Evolutionary conservation across 768 basidiomycete species (phyloP).

Genomic region (Tylopilus vinaceipallidus): DNA sequence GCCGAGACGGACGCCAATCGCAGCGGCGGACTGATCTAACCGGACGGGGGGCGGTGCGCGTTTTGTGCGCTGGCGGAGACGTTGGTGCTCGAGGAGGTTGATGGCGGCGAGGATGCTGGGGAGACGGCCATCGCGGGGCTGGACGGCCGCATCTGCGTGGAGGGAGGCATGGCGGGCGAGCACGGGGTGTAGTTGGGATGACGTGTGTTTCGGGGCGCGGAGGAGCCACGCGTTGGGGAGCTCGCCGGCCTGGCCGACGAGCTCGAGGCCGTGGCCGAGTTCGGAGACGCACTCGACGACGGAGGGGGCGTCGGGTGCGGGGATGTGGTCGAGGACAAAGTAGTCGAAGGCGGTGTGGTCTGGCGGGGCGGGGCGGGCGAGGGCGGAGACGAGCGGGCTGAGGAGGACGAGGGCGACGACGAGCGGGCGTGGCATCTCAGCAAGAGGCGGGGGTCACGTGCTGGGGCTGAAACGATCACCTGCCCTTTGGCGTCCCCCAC

Average conservation of each 20-base stretch:
- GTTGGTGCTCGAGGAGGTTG: constrained; percentile 58
- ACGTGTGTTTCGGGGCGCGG: constrained; percentile 43
- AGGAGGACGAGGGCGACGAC: constrained; percentile 8
- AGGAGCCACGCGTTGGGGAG: constrained; percentile 83
- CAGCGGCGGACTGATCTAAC: constrained; percentile 38
- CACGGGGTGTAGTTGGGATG: constrained; percentile 32
- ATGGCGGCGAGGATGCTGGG: constrained; percentile 54
- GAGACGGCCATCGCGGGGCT: constrained; percentile 37
- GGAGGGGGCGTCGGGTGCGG: constrained; percentile 48
- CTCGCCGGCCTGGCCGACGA: constrained; percentile 87
- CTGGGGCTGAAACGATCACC: not conserved
- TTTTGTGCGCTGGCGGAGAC: constrained; percentile 65
- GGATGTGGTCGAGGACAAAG: constrained; percentile 73
- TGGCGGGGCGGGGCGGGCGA: constrained; percentile 34
- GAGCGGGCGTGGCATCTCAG: constrained; percentile 14
- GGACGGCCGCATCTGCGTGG: constrained; percentile 33
- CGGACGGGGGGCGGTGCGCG: constrained; percentile 65
- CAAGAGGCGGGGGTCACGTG: constrained; percentile 13
- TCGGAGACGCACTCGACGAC: constrained; percentile 55
- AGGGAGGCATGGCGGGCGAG: constrained; percentile 48
- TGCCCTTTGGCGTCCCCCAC: constrained; percentile 1
- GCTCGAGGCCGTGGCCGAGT: constrained; percentile 77
- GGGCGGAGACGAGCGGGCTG: constrained; percentile 1
- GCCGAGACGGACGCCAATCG: constrained; percentile 56
- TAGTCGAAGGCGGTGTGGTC: constrained; percentile 71